phyloP scores from a whole-genome alignment of 2,329 filamentous ascomycete genomes.

The Volutella citrinella region DNA sequence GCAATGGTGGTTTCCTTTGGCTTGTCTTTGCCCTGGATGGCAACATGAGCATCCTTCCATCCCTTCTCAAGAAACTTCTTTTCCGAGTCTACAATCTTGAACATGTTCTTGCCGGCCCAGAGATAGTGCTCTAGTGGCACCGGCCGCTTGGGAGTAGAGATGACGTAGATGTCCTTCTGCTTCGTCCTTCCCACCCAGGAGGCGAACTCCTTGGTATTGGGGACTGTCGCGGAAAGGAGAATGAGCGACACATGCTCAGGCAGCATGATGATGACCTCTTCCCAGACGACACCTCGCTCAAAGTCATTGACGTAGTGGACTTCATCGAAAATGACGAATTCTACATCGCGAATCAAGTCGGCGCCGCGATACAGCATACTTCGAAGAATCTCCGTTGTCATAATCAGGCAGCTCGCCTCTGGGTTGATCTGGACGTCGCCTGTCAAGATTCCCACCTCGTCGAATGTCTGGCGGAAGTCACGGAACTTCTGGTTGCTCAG shows the following conservation, averaged over 20 bases:
- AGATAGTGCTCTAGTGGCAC: conserved; percentile 95
- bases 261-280: conserved; percentile 99
- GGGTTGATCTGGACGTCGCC: conserved; percentile 98
- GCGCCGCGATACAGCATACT: conserved; percentile 98
- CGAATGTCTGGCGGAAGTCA: conserved; percentile 86
- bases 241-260: conserved; percentile 96
- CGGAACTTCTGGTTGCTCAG: conserved; percentile 98
- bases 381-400: conserved; percentile 96
- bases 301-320: conserved; percentile 98
- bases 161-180: conserved; percentile 98
- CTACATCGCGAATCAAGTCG: conserved; percentile 92
- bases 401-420: conserved; percentile 96
- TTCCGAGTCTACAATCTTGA: conserved; percentile 91
- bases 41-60: conserved; percentile 90
- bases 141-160: conserved; percentile 92
- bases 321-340: conserved; percentile 98
- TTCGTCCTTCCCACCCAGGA: conserved; percentile 98
- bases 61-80: conserved; percentile 90
- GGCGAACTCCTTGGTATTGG: conserved; percentile 96
- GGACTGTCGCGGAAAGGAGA: conserved; percentile 90
- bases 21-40: conserved; percentile 80
- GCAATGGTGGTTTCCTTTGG: conserved; percentile 31
- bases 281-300: conserved; percentile 96
- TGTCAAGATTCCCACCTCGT: conserved; percentile 94
- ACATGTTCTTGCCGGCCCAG: conserved; percentile 88